Conservation (phyloP, 2,329 filamentous ascomycete genomes). For the Epichloe coenophiala region DNA sequence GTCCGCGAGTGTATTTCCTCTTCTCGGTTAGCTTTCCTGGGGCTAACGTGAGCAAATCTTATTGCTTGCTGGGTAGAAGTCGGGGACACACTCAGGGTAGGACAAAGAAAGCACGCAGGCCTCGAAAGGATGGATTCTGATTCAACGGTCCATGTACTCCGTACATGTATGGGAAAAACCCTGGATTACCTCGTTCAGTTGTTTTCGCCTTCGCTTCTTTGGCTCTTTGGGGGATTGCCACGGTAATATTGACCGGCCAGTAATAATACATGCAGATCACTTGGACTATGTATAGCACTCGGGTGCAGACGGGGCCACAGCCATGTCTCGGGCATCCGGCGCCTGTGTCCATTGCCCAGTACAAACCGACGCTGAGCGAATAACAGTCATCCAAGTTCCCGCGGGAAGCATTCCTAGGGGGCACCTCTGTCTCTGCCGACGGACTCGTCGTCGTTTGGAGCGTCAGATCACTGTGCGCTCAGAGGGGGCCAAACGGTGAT, state of each 20-base stretch:
- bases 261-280: constrained; percentile 20
- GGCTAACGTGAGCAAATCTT: not conserved
- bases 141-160: not conserved
- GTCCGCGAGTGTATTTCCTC: not conserved
- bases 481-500: too few species aligned
- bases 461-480: too few species aligned
- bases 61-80: constrained; percentile 10
- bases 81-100: constrained; percentile 33
- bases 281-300: constrained; percentile 39
- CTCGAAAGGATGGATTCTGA: not conserved
- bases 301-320: constrained; percentile 35
- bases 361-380: constrained; percentile 12
- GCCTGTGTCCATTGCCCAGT: constrained; percentile 21
- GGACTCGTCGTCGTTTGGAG: too few species aligned
- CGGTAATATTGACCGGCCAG: not conserved
- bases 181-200: not conserved
- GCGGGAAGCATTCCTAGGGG: not conserved
- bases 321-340: constrained; percentile 16
- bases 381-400: not conserved
- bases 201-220: not conserved
- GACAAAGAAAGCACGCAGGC: constrained; percentile 9
- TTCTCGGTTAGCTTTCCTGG: not conserved
- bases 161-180: not conserved
- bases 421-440: not conserved
- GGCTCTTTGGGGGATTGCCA: constrained; percentile 16